Conservation (phyloP, 2,329 filamentous ascomycete genomes). For the Aspergillus terreus region DNA sequence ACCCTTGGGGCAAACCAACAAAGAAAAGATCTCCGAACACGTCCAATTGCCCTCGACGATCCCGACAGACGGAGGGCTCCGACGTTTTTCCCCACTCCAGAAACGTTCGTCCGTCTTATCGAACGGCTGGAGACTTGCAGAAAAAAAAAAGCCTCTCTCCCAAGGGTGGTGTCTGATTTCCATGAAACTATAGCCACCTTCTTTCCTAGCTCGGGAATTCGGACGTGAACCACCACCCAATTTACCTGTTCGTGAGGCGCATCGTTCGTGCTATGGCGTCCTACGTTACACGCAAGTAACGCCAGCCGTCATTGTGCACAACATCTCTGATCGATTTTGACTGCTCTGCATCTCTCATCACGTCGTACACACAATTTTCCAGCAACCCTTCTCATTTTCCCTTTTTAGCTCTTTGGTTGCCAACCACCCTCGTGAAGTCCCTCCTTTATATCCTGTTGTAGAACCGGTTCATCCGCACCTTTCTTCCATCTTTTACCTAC, state of each 20-base stretch:
- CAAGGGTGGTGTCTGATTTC: neutral
- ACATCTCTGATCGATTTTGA: conserved; percentile 14
- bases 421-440: conserved; percentile 2
- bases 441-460: conserved; percentile 7
- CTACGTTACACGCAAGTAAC: conserved; percentile 20
- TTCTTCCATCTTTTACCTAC: neutral
- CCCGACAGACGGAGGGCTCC: neutral
- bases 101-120: neutral
- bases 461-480: neutral
- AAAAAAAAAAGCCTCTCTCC: conserved; percentile 7
- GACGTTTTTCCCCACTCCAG: neutral
- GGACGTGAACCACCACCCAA: neutral
- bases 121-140: conserved; percentile 9
- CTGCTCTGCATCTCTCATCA: conserved; percentile 18
- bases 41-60: neutral
- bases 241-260: conserved; percentile 15
- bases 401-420: conserved; percentile 5
- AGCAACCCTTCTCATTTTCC: conserved; percentile 2
- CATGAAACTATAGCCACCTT: conserved; percentile 4
- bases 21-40: neutral
- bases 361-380: conserved; percentile 15
- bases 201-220: conserved; percentile 12
- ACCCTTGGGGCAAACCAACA: neutral
- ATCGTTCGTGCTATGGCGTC: conserved; percentile 16
- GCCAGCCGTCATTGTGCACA: conserved; percentile 18